Conservation (phyloP, 345 rosid species). For the Arabidopsis thaliana region DNA sequence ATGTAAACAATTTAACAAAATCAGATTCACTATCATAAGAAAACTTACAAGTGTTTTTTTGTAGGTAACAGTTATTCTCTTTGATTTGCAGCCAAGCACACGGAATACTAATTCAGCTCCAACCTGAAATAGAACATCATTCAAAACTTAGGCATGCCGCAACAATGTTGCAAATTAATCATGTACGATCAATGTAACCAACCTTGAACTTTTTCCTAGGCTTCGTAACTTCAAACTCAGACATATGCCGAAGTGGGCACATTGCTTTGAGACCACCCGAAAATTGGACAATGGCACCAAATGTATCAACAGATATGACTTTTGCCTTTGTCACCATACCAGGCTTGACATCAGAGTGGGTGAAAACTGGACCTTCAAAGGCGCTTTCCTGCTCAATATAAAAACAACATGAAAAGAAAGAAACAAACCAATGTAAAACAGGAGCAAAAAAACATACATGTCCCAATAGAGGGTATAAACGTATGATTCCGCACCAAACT, state of each 20-base stretch:
- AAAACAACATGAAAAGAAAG: slow-evolving; percentile 30
- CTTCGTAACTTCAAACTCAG: slow-evolving; percentile 89
- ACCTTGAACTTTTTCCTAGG: slow-evolving; percentile 94
- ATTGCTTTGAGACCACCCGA: slow-evolving; percentile 96
- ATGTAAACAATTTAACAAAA: slow-evolving; percentile 26
- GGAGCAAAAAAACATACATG: neutral
- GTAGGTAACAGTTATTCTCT: slow-evolving; percentile 93
- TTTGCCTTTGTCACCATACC: slow-evolving; percentile 93
- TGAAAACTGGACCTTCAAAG: slow-evolving; percentile 90
- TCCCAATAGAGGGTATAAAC: slow-evolving; percentile 18
- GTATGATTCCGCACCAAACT: slow-evolving; percentile 21
- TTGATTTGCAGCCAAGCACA: slow-evolving; percentile 94
- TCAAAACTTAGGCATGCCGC: slow-evolving; percentile 21
- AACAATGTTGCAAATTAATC: slow-evolving; percentile 30
- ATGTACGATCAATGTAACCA: slow-evolving; percentile 20
- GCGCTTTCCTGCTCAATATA: slow-evolving; percentile 76
- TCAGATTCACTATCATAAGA: slow-evolving; percentile 33
- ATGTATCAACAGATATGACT: slow-evolving; percentile 71
- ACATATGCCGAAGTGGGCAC: slow-evolving; percentile 94
- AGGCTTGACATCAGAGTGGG: slow-evolving; percentile 95
- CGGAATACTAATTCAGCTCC: slow-evolving; percentile 90
- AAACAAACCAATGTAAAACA: slow-evolving; percentile 8
- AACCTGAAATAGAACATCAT: slow-evolving; percentile 55
- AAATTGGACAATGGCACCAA: slow-evolving; percentile 96
- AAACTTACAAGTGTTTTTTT: slow-evolving; percentile 92